These are phyloP conservation scores for Trichoderma sp. DNA, from an alignment of 2,329 filamentous ascomycete genomes.

Conservation along the genomic window DNA sequence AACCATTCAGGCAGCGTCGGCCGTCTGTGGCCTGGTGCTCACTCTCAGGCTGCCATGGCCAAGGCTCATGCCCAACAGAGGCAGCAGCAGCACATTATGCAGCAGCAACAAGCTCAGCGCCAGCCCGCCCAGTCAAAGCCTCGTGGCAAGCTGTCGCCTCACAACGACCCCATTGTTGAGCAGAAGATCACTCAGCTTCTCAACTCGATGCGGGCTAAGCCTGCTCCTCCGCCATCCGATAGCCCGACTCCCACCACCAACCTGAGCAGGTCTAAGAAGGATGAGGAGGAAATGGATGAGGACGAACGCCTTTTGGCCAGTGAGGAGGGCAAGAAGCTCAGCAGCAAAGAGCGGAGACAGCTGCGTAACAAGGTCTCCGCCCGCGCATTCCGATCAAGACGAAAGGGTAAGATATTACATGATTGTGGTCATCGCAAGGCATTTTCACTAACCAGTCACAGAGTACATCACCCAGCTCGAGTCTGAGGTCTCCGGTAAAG, in stretches of 20 bases:
- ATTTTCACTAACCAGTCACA: conserved; percentile 38
- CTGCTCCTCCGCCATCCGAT: conserved; percentile 48
- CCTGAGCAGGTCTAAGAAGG: conserved; percentile 76
- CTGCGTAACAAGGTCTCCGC: conserved; percentile 99
- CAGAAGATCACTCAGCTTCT: conserved; percentile 92
- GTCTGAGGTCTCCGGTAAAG: conserved; percentile 78
- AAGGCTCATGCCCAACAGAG: conserved; percentile 70
- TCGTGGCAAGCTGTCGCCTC: conserved; percentile 50
- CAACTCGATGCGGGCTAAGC: conserved; percentile 84
- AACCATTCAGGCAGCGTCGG: conserved; percentile 57
- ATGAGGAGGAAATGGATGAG: conserved; percentile 98
- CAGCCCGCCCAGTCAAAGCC: conserved; percentile 47
- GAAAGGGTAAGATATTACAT: conserved; percentile 72
- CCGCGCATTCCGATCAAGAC: conserved; percentile 92
- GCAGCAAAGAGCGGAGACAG: conserved; percentile 93
- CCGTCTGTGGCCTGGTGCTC: conserved; percentile 88
- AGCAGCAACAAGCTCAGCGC: conserved; percentile 45
- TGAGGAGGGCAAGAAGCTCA: conserved; percentile 98
- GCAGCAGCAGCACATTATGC: conserved; percentile 58
- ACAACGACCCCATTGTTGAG: conserved; percentile 71
- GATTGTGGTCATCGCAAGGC: neutral
- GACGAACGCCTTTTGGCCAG: conserved; percentile 92
- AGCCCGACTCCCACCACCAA: conserved; percentile 56
- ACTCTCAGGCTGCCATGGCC: conserved; percentile 79
- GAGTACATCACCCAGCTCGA: conserved; percentile 98